These are phyloP conservation scores for Phalaenopsis hybrid DNA, from an alignment of 116 monocot species.

Conservation along the genomic window DNA sequence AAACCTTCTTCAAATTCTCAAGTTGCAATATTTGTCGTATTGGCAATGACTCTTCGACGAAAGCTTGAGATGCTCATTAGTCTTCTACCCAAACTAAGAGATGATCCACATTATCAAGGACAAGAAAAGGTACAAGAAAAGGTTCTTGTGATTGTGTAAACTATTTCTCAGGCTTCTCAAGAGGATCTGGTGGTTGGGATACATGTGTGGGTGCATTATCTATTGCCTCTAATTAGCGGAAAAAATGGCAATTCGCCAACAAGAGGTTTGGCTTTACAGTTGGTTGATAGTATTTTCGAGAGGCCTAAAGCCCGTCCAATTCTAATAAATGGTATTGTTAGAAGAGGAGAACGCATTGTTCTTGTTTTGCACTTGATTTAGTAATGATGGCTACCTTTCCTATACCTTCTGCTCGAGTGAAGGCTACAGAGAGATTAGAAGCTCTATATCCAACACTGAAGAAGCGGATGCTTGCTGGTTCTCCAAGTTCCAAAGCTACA, in stretches of 20 bases:
- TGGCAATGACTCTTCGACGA: constrained; percentile 68
- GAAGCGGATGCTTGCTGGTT: constrained; percentile 73
- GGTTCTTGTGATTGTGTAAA: constrained; percentile 11
- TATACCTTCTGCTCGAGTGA: constrained; percentile 51
- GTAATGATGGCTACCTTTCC: constrained; percentile 77
- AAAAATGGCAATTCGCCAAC: constrained; percentile 68
- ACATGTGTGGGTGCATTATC: constrained; percentile 67
- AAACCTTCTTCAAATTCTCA: constrained; percentile 7
- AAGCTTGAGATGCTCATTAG: constrained; percentile 69
- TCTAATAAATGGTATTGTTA: constrained; percentile 69
- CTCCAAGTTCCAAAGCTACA: constrained; percentile 71
- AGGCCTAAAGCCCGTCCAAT: constrained; percentile 57
- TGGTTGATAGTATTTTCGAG: constrained; percentile 70
- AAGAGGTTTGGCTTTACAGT: constrained; percentile 75
- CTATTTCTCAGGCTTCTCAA: constrained; percentile 57
- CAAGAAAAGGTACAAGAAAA: constrained; percentile 76
- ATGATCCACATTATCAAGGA: constrained; percentile 68
- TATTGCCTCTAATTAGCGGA: constrained; percentile 62
- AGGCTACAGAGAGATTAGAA: constrained; percentile 95
- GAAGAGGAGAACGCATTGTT: constrained; percentile 93
- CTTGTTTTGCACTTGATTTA: constrained; percentile 70
- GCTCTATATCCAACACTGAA: constrained; percentile 73
- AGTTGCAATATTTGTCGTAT: constrained; percentile 87
- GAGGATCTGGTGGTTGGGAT: constrained; percentile 76
- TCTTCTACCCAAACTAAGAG: constrained; percentile 66